Percentiles rank a stretch among this genome's conserved stretches.
These are phyloP conservation scores for Colletotrichum sp. DNA, from an alignment of 2,329 filamentous ascomycete genomes.

Conservation along the genomic window DNA sequence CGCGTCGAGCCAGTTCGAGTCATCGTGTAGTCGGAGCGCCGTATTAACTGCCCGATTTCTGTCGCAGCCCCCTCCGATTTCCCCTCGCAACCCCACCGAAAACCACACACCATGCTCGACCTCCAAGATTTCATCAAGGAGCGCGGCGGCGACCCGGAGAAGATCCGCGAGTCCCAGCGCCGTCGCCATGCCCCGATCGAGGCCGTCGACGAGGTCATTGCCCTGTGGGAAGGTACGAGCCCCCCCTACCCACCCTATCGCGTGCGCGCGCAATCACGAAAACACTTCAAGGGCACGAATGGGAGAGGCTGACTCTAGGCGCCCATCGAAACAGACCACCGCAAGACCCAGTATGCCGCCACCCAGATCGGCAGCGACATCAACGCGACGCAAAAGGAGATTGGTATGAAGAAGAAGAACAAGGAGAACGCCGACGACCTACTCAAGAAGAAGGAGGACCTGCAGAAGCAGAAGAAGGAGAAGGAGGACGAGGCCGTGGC, in stretches of 20 bases:
- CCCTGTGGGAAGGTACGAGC: conserved; percentile 58
- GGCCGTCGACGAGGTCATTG: conserved; percentile 89
- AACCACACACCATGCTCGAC: conserved; percentile 66
- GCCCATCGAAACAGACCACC: conserved; percentile 3
- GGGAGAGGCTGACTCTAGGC: neutral
- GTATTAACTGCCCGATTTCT: neutral
- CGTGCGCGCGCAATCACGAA: conserved; percentile 27
- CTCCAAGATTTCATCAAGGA: conserved; percentile 81
- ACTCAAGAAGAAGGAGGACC: conserved; percentile 75
- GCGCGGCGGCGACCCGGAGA: conserved; percentile 88
- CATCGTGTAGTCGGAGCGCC: neutral
- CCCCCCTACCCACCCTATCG: conserved; percentile 44
- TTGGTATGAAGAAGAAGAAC: conserved; percentile 90
- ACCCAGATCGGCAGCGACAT: conserved; percentile 84
- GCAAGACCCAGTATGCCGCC: conserved; percentile 72
- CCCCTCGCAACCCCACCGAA: neutral
- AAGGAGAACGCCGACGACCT: conserved; percentile 88
- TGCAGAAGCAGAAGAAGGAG: conserved; percentile 83
- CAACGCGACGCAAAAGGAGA: conserved; percentile 88
- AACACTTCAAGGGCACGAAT: neutral
- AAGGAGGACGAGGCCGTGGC: conserved; percentile 75
- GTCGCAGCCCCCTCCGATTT: neutral
- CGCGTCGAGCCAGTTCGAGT: neutral
- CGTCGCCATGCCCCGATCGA: conserved; percentile 81
- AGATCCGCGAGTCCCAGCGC: conserved; percentile 90